Evolutionary conservation across 2,329 filamentous ascomycete genomes (phyloP).

Genomic region (Beauveria scarabaeidicola): DNA sequence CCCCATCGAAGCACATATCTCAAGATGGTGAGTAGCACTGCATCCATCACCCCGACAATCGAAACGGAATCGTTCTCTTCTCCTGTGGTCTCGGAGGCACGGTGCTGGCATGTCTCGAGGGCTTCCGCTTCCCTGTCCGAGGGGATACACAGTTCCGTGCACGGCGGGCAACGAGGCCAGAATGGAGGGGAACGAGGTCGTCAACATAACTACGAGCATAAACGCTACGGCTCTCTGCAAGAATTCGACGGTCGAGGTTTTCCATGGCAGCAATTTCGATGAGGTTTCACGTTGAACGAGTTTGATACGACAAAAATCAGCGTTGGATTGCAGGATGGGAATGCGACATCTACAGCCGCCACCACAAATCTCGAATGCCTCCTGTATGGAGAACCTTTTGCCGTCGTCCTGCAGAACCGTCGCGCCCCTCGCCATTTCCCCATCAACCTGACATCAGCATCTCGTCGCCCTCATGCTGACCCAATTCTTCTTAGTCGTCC

Average conservation of each 20-base stretch:
- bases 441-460: not conserved
- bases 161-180: not conserved
- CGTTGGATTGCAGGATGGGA: not conserved
- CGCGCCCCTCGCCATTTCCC: not conserved
- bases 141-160: not conserved
- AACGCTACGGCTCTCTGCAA: not conserved
- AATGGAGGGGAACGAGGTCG: not conserved
- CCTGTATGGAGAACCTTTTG: not conserved
- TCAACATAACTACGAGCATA: not conserved
- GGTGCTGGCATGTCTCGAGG: not conserved
- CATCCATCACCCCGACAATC: not conserved
- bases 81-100: not conserved
- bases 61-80: not conserved
- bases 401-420: not conserved
- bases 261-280: not conserved
- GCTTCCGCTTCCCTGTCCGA: not conserved
- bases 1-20: slow-evolving; percentile 30
- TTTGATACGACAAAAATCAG: not conserved
- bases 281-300: not conserved
- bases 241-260: not conserved
- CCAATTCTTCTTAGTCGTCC: slow-evolving; percentile 29
- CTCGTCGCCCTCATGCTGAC: not conserved
- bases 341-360: not conserved
- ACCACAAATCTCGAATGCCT: not conserved
- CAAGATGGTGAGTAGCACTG: slow-evolving; percentile 39